Base-by-base conservation (phyloP, 129 eudicot genomes). In the Flaveria ramosissima region DNA sequence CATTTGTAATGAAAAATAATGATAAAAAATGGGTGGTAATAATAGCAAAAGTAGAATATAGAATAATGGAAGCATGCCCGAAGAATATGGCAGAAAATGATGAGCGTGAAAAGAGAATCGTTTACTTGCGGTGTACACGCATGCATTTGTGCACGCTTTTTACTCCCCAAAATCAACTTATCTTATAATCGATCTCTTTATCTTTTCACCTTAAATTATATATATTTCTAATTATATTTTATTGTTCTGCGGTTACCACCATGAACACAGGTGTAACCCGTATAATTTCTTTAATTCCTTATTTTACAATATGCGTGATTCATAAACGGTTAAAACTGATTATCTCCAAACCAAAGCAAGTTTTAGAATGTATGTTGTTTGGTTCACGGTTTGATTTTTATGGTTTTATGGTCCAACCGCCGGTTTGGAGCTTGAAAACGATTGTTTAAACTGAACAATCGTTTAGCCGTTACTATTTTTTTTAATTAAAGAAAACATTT, bases 41-140 rank as follows among this genome's bases (percentile, higher is more conserved):
- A 46, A 69, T 32, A 36, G 19, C 39, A 62, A 43, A 42, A 68
- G 53, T 21, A 68, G 16, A 19, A 68, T 8, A 30, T 43, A 68
- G 46, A 68, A 17, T 43, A 68, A 68, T 17, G 17, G 30, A 23
- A 47, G 72, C 71, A 75, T 62, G 79, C 71, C 71, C 61, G 62
- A 46, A 75, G 70, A 75, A 62, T 12, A 75, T 19, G 79, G 63
- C 79, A 75, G 71, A 46, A 75, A 61, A 75, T 47, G 62, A 63
- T 75, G 79, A 62, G 78, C 70, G 47, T 62, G 71, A 75, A 61
- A 75, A 62, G 78, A 30, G 71, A 75, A 75, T 75, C 79, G 79
- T 61, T 41, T 64, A 39, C 17, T 62, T 62, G 64, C 41, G 64
- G 17, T 64, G 62, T 48, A 62, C 71, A 30, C 79, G 79, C 79